Conservation (phyloP, 352 stramenopile genomes). For the Globisporangium lucens region DNA sequence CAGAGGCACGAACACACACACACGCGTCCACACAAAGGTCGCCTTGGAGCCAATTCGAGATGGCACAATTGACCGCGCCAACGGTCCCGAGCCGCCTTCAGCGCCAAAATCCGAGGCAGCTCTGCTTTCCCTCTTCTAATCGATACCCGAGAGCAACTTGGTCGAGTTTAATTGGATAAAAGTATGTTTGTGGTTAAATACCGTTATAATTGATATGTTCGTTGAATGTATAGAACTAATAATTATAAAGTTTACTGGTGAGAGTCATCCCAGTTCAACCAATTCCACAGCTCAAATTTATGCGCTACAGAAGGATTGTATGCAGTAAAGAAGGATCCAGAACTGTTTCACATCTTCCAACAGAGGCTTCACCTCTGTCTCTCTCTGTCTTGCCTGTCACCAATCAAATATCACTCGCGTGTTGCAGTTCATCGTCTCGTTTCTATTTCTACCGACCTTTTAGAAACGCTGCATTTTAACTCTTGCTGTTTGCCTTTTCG, state of each 20-base stretch:
- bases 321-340: neutral
- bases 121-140: neutral
- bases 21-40: neutral
- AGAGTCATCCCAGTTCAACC: neutral
- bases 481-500: neutral
- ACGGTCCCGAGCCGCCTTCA: neutral
- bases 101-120: neutral
- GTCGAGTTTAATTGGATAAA: neutral
- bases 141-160: neutral
- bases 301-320: neutral
- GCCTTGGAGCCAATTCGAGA: slow-evolving; percentile 3
- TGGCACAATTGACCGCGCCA: neutral
- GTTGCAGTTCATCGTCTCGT: neutral
- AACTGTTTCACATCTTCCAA: neutral
- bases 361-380: neutral
- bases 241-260: neutral
- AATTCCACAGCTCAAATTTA: neutral
- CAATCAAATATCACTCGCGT: slow-evolving; percentile 9
- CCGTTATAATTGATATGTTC: neutral
- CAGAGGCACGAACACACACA: neutral
- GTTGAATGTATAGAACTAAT: neutral
- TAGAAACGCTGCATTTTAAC: neutral
- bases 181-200: neutral
- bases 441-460: slow-evolving; percentile 14
- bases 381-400: slow-evolving; percentile 8